phyloP scores from a whole-genome alignment of 2,329 filamentous ascomycete species.

The Aspergillus melleus region DNA sequence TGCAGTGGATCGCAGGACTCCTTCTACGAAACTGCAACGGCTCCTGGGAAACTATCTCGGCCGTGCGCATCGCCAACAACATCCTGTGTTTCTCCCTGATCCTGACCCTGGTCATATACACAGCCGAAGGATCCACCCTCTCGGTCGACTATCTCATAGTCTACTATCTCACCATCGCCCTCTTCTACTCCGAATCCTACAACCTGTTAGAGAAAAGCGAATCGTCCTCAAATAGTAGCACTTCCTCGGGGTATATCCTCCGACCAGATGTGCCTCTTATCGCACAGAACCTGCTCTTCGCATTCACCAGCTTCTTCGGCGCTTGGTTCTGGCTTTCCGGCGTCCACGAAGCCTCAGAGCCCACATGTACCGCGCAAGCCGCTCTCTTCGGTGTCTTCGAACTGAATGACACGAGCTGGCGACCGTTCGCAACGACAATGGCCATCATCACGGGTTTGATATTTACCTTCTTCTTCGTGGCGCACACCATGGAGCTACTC shows the following conservation, averaged over 20 bases:
- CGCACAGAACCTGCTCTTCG: background rate
- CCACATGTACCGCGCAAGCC: background rate
- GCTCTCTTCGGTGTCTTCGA: background rate
- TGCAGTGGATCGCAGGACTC: background rate
- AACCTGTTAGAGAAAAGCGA: background rate
- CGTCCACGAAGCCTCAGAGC: background rate
- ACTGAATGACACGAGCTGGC: background rate
- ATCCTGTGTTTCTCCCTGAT: background rate
- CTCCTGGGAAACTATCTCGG: background rate
- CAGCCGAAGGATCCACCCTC: background rate
- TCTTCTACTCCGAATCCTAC: constrained; percentile 1
- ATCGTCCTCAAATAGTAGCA: background rate
- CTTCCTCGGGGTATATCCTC: background rate
- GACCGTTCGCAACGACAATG: background rate
- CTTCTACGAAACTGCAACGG: background rate
- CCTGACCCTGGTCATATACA: background rate
- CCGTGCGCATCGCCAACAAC: background rate
- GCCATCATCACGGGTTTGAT: background rate
- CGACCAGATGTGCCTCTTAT: background rate
- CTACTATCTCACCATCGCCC: background rate
- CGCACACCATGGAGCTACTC: background rate
- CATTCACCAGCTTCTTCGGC: background rate
- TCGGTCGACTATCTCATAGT: background rate
- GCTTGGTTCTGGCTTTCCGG: background rate
- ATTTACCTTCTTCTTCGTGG: background rate